Evolutionary conservation across 2,329 filamentous ascomycete genomes (phyloP).

Genomic region (Stagonosporopsis cucurbitacearum): DNA sequence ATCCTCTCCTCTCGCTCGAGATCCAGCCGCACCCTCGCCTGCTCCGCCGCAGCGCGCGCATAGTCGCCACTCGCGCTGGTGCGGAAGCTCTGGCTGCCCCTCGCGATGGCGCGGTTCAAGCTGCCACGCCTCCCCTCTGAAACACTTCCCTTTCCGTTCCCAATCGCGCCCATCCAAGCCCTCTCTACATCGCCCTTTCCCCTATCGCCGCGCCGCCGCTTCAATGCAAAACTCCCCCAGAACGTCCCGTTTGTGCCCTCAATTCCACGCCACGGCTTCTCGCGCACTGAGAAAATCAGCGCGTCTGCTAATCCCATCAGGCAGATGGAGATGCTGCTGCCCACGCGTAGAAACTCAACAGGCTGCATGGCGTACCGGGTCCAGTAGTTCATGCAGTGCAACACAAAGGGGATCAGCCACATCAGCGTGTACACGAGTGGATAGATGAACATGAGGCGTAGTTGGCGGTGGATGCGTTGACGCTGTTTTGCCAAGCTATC

Average conservation of each 20-base stretch:
- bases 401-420: constrained; percentile 75
- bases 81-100: constrained; percentile 14
- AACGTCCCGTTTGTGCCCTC: constrained; percentile 53
- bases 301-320: constrained; percentile 73
- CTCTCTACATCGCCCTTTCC: background rate
- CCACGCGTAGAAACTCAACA: constrained; percentile 63
- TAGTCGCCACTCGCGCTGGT: constrained; percentile 30
- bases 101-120: background rate
- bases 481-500: constrained; percentile 47
- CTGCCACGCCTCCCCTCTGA: background rate
- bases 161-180: too few relatives aligned
- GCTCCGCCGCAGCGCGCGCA: constrained; percentile 41
- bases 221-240: constrained; percentile 42
- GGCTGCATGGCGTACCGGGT: constrained; percentile 59
- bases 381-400: constrained; percentile 67
- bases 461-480: constrained; percentile 68
- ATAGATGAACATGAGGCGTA: constrained; percentile 77
- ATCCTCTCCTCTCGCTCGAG: constrained; percentile 46
- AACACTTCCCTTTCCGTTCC: too few relatives aligned
- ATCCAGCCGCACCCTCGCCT: constrained; percentile 48
- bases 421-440: constrained; percentile 73
- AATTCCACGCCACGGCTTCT: constrained; percentile 73
- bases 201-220: background rate
- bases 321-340: constrained; percentile 65
- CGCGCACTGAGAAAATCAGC: constrained; percentile 70